Percentiles rank a stretch among this genome's conserved stretches.
Evolutionary conservation across 2,329 filamentous ascomycete genomes (phyloP).

Genomic region (Setomelanomma holmii): DNA sequence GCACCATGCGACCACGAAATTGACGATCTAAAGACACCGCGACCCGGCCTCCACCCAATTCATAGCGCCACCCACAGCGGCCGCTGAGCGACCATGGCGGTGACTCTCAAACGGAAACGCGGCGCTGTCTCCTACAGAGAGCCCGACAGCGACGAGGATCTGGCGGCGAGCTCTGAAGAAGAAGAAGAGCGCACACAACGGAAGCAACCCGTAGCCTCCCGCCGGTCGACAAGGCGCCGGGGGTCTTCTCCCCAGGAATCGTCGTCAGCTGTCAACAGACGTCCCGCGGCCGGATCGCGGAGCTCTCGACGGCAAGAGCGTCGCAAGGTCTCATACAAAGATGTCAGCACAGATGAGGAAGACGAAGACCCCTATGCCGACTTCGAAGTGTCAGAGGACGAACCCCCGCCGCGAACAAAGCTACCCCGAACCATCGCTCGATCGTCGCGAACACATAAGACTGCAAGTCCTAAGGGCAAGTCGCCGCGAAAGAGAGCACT

Average conservation of each 20-base stretch:
- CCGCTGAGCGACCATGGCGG: conserved; percentile 27
- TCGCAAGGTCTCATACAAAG: conserved; percentile 40
- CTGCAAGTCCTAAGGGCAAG: conserved; percentile 7
- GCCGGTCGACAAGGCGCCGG: conserved; percentile 34
- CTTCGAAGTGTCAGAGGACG: conserved; percentile 30
- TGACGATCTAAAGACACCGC: too few relatives aligned
- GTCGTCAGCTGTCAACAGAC: conserved; percentile 6
- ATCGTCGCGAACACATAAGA: conserved; percentile 18
- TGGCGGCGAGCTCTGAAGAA: conserved; percentile 26
- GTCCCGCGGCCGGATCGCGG: conserved; percentile 4
- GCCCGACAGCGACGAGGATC: conserved; percentile 43
- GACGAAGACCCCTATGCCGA: conserved; percentile 35
- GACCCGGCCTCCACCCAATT: neutral
- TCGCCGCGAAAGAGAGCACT: conserved; percentile 23
- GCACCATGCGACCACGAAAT: neutral
- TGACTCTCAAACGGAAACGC: conserved; percentile 45
- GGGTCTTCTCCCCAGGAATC: conserved; percentile 17
- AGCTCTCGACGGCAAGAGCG: conserved; percentile 17
- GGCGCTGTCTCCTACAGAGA: conserved; percentile 47
- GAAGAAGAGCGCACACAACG: conserved; percentile 11
- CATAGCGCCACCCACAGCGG: neutral
- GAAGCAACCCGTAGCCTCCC: conserved; percentile 28
- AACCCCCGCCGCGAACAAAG: conserved; percentile 16
- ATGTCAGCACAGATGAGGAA: conserved; percentile 42
- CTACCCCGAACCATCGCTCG: conserved; percentile 10